These are phyloP conservation scores for Suhomyces faveliae DNA, from an alignment of 805 yeast species.

Conservation along the genomic window DNA sequence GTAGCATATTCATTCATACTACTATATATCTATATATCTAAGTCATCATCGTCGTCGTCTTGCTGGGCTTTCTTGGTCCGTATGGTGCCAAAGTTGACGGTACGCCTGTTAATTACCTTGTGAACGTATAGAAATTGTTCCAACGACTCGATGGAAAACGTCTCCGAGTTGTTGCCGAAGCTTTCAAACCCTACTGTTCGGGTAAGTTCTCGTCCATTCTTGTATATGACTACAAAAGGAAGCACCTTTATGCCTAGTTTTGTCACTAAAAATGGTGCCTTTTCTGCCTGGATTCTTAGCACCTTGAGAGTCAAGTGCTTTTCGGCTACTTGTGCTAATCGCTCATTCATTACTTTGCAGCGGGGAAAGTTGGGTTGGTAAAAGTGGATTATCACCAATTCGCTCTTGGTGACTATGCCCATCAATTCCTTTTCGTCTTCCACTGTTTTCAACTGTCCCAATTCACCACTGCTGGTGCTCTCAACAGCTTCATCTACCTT, in stretches of 20 bases:
- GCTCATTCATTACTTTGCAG: slow-evolving; percentile 58
- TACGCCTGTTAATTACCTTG: slow-evolving; percentile 32
- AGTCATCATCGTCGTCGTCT: slow-evolving; percentile 37
- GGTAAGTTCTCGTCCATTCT: slow-evolving; percentile 55
- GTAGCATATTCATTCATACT: background rate
- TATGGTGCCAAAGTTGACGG: slow-evolving; percentile 26
- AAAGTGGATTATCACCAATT: slow-evolving; percentile 57
- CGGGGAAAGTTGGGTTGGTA: slow-evolving; percentile 58
- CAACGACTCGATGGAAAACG: slow-evolving; percentile 47
- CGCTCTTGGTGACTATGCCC: slow-evolving; percentile 44
- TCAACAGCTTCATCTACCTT: slow-evolving; percentile 28
- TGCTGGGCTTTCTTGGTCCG: slow-evolving; percentile 7
- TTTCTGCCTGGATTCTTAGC: slow-evolving; percentile 54
- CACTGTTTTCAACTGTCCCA: slow-evolving; percentile 43
- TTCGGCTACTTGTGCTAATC: slow-evolving; percentile 45
- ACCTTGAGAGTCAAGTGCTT: slow-evolving; percentile 58
- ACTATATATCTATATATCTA: slow-evolving; percentile 3
- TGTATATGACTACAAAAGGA: slow-evolving; percentile 67
- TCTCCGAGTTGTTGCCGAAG: slow-evolving; percentile 46
- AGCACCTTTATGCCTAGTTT: slow-evolving; percentile 63
- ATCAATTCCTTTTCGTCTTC: slow-evolving; percentile 57
- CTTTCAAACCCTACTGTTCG: slow-evolving; percentile 70
- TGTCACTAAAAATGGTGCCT: slow-evolving; percentile 70
- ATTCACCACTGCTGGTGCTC: slow-evolving; percentile 32
- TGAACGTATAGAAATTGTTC: slow-evolving; percentile 34